These are phyloP conservation scores for Coemansia sp. DNA, from an alignment of 192 early-diverging fungal species.

Conservation along the genomic window DNA sequence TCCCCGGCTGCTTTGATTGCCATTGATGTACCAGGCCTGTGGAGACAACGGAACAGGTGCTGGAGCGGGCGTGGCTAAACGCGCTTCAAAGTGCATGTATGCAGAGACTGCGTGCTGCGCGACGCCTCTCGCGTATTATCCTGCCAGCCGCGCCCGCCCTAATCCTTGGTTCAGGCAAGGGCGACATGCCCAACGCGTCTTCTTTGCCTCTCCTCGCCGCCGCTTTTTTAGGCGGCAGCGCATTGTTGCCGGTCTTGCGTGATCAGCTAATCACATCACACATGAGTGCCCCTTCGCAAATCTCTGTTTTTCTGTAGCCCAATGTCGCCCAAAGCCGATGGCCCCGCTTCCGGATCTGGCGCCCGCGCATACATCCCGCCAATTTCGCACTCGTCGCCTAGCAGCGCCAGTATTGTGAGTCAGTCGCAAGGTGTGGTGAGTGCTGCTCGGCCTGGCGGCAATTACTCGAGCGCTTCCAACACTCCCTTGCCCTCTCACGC, in stretches of 20 bases:
- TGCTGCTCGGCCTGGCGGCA: constrained; percentile 25
- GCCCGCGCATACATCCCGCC: constrained; percentile 32
- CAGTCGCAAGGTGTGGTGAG: constrained; percentile 10
- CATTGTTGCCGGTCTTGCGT: neutral
- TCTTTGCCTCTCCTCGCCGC: neutral
- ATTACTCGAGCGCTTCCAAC: constrained; percentile 10
- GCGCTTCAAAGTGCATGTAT: neutral
- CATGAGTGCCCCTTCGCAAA: too few relatives aligned
- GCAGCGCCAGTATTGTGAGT: neutral
- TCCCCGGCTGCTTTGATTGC: neutral
- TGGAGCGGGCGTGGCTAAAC: neutral
- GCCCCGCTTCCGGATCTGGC: constrained; percentile 9
- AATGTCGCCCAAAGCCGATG: constrained; percentile 47
- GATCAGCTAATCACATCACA: neutral
- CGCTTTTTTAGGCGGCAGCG: neutral
- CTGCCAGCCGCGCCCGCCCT: too few relatives aligned
- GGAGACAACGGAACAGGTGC: neutral
- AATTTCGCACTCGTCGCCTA: constrained; percentile 34
- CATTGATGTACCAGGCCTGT: neutral
- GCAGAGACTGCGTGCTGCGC: neutral
- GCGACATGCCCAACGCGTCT: too few relatives aligned
- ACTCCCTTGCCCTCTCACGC: constrained; percentile 33
- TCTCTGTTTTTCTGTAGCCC: constrained; percentile 26
- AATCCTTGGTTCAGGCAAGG: too few relatives aligned
- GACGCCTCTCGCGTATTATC: too few relatives aligned